phyloP scores from a whole-genome alignment of 768 basidiomycete species.

The Scleroderma citrinum region DNA sequence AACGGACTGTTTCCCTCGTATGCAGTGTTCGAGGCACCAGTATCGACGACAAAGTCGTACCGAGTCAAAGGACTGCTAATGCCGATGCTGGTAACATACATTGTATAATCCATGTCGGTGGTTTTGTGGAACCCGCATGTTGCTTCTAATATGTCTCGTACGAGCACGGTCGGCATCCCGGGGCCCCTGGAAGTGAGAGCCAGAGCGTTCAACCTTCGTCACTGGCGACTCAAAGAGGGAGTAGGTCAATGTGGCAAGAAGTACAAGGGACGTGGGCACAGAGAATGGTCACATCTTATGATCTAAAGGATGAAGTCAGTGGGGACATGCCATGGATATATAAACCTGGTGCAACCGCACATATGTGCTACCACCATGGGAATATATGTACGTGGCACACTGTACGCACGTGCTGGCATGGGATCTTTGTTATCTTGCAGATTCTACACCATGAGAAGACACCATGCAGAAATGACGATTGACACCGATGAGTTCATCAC shows the following conservation, averaged over 20 bases:
- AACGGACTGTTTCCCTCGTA: conserved; percentile 7
- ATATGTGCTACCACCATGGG: no score
- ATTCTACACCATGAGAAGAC: no score
- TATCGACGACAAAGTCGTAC: conserved; percentile 27
- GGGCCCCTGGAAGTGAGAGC: conserved; percentile 12
- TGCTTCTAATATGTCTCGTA: conserved; percentile 8
- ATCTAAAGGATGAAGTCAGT: not conserved
- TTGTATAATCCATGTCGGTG: conserved; percentile 8
- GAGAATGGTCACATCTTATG: not conserved
- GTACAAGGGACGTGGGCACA: not conserved
- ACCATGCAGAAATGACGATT: no score
- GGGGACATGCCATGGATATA: not conserved
- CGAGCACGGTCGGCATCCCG: conserved; percentile 15
- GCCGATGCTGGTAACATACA: conserved; percentile 19
- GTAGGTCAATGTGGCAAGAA: conserved; percentile 7
- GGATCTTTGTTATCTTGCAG: no score
- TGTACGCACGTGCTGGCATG: no score
- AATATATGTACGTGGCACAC: no score
- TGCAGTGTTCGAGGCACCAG: conserved; percentile 29
- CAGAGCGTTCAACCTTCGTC: conserved; percentile 7
- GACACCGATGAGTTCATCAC: no score
- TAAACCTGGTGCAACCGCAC: not conserved
- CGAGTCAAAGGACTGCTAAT: conserved; percentile 23
- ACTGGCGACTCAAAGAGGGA: conserved; percentile 9
- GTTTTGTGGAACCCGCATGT: conserved; percentile 1